Conservation (phyloP, 2,329 filamentous ascomycete genomes). For the Cordyceps fumosorosea region DNA sequence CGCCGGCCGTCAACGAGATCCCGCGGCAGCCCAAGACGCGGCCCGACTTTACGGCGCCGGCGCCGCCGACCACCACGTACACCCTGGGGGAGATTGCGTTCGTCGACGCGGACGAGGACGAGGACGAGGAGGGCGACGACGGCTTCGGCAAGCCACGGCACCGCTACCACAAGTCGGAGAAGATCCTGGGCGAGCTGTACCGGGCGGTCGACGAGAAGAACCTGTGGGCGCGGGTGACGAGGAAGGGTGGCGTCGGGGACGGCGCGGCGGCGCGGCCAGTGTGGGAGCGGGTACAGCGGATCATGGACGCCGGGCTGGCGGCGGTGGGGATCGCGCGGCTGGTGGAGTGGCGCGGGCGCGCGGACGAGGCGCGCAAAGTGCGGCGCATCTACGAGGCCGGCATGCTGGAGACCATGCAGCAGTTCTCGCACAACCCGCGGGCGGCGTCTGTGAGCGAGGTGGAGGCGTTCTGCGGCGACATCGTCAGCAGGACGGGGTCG, state of each 20-base stretch:
- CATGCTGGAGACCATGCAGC: slow-evolving; percentile 34
- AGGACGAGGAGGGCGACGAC: slow-evolving; percentile 30
- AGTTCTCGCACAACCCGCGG: slow-evolving; percentile 40
- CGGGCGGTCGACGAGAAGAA: slow-evolving; percentile 64
- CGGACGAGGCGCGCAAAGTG: slow-evolving; percentile 31
- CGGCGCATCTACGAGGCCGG: slow-evolving; percentile 39
- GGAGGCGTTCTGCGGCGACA: slow-evolving; percentile 50
- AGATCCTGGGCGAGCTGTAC: slow-evolving; percentile 64
- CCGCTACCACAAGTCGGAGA: slow-evolving; percentile 60
- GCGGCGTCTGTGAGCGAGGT: slow-evolving; percentile 37
- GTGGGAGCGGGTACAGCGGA: slow-evolving; percentile 27
- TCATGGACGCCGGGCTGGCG: slow-evolving; percentile 26
- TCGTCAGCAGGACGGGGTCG: slow-evolving; percentile 43
- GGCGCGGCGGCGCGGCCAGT: slow-evolving; percentile 18
- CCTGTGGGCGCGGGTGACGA: slow-evolving; percentile 41
- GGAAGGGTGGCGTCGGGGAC: background rate
- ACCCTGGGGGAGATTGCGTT: slow-evolving; percentile 38
- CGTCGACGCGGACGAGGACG: slow-evolving; percentile 27
- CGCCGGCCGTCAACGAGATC: slow-evolving; percentile 41
- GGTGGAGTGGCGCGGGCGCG: slow-evolving; percentile 25
- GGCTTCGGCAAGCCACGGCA: slow-evolving; percentile 38
- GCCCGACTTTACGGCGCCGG: slow-evolving; percentile 46
- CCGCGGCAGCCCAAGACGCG: slow-evolving; percentile 34
- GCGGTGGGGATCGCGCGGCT: background rate
- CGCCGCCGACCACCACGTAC: slow-evolving; percentile 38